A percentile compares a stretch with the other conserved stretches of the same genome.
Conservation (phyloP, 306 rosid genomes). For the Malus fusca region DNA sequence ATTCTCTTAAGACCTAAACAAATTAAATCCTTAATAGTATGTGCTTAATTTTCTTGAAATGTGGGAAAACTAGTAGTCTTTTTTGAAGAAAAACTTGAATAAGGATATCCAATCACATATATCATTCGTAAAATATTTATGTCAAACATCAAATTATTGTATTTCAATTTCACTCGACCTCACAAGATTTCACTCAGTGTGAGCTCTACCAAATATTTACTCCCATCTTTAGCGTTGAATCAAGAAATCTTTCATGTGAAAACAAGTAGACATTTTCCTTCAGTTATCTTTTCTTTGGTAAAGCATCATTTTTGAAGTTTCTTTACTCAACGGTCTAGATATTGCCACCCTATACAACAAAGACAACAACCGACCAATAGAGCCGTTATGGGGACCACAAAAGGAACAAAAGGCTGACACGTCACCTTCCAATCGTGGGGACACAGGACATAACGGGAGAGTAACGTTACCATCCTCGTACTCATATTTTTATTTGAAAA, state of each 20-base stretch:
- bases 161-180: too few species aligned
- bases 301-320: neutral
- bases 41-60: too few species aligned
- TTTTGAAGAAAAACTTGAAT: too few species aligned
- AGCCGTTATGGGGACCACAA: conserved; percentile 19
- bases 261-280: neutral
- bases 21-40: too few species aligned
- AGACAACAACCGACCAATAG: conserved; percentile 5
- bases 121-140: too few species aligned
- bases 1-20: too few species aligned
- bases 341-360: neutral
- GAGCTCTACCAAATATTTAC: too few species aligned
- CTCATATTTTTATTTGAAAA: neutral
- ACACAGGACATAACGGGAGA: conserved; percentile 5
- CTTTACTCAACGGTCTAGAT: neutral
- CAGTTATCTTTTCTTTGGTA: neutral
- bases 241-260: neutral
- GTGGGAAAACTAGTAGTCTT: neutral
- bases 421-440: neutral
- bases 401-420: conserved; percentile 10
- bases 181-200: too few species aligned
- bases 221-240: too few species aligned
- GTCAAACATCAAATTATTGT: too few species aligned
- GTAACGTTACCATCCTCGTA: neutral
- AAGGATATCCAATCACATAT: too few species aligned